Base-by-base conservation (phyloP, 2,329 filamentous ascomycete genomes). In the Microcyclospora pomicola region DNA sequence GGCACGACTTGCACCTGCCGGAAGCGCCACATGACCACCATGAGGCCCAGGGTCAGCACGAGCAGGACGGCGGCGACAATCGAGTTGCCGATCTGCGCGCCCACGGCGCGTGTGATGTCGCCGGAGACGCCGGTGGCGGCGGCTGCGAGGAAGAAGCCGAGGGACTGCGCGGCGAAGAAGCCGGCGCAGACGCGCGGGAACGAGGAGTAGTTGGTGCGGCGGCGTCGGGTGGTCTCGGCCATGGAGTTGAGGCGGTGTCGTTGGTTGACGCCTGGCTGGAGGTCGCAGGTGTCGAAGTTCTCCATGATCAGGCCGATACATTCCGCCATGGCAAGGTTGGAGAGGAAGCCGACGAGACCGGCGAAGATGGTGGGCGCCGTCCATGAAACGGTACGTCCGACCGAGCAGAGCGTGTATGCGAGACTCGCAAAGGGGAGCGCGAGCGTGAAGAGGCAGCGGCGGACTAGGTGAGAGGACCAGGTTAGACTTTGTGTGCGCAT, bases 261-360 rank as follows among this genome's bases (percentile, higher is more conserved):
- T 19, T 62, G 66, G 39, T 71, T 80, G 65, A 80, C 78, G 9
- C 79, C 77, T 2, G 79, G 75, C 47, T 82, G 80, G 3, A 87
- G 65, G 55, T 87, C 82, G 31, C 78, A 83, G n/a, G 77, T 82
- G 54, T 87, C 82, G 55, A 80, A 87, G 0, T 77, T 78, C 53
- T 86, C 81, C 81, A 87, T 86, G 53, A 86, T 71, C 27, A 87
- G 62, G 1, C 81, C 80, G 45, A 80, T 74, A 57, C 81, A 85
- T 58, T 87, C 82, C 2, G 81, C 73, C 33, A 84, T 76, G 1
- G 80, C 81, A 9, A 88, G 69, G 36, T 76, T 78, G 2, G 77
- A 80, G 5, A 85, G 62, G 49, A 83, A 83, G 0, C 79, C 80
- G 11, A 85, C 70, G 3, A 75, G 55, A 1, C 69, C 72, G 0